These are phyloP conservation scores for Thielaviopsis ethacetica DNA, from an alignment of 2,329 filamentous ascomycete species.

Conservation along the genomic window DNA sequence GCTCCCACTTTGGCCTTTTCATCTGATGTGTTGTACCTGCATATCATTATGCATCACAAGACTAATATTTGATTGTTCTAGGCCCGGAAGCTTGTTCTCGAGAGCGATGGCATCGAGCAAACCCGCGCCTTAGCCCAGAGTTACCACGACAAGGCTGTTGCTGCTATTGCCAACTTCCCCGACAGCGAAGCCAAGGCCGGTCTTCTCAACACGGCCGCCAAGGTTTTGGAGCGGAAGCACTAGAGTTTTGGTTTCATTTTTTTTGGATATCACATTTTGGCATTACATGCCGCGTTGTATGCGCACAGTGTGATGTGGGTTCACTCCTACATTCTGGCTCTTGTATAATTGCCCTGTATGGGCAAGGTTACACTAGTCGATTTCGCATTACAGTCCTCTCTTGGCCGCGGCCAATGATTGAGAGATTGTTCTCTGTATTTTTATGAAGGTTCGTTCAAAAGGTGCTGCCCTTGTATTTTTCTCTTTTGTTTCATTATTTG, in stretches of 20 bases:
- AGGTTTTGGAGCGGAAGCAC: slow-evolving; percentile 78
- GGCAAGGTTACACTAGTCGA: background rate
- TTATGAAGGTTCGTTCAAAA: background rate
- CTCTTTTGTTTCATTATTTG: slow-evolving; percentile 7
- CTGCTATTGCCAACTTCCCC: slow-evolving; percentile 70
- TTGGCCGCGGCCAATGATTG: background rate
- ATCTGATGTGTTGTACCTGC: background rate
- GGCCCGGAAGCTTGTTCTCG: slow-evolving; percentile 72
- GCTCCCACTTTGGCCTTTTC: background rate
- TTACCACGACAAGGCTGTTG: slow-evolving; percentile 75
- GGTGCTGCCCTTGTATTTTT: background rate
- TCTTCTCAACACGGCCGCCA: slow-evolving; percentile 82
- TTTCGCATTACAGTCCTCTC: background rate
- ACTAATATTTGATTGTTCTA: slow-evolving; percentile 30
- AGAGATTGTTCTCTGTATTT: slow-evolving; percentile 1
- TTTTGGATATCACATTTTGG: background rate
- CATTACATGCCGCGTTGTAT: background rate
- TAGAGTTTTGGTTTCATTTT: slow-evolving; percentile 24
- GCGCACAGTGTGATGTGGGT: background rate
- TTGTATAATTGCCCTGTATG: background rate
- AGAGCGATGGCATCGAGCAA: slow-evolving; percentile 79
- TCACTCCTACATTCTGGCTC: background rate
- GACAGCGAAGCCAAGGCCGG: slow-evolving; percentile 91
- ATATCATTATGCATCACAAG: background rate
- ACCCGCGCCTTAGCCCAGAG: slow-evolving; percentile 80